Percentiles rank a stretch among this genome's conserved stretches.
phyloP scores from a whole-genome alignment of 306 rosid species.

The Trifolium fragiferum region DNA sequence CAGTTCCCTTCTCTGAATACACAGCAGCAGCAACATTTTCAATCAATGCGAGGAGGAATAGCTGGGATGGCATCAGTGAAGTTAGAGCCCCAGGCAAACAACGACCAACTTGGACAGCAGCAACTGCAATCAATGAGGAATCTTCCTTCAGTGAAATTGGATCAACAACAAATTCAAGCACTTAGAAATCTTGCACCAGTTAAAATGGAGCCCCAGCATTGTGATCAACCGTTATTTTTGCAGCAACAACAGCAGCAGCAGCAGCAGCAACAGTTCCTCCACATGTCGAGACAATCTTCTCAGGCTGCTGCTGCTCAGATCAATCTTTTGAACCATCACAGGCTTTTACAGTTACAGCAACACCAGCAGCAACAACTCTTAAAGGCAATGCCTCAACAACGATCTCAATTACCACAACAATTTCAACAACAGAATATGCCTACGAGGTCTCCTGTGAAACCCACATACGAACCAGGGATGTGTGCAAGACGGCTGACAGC shows the following conservation, averaged over 20 bases:
- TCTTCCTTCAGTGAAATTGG: constrained; percentile 75
- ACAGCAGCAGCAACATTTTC: constrained; percentile 82
- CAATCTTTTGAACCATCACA: constrained; percentile 81
- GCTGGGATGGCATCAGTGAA: constrained; percentile 76
- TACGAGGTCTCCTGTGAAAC: constrained; percentile 77
- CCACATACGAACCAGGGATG: constrained; percentile 93
- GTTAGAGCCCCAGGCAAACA: constrained; percentile 79
- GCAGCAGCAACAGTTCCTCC: constrained; percentile 66
- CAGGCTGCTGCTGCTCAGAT: constrained; percentile 93
- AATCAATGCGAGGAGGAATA: constrained; percentile 72
- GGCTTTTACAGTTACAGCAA: constrained; percentile 76
- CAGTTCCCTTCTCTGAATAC: constrained; percentile 72
- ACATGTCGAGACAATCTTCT: constrained; percentile 85
- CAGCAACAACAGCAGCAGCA: constrained; percentile 74
- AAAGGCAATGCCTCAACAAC: constrained; percentile 87
- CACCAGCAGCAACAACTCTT: constrained; percentile 89
- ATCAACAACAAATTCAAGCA: constrained; percentile 73
- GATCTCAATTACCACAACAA: constrained; percentile 81
- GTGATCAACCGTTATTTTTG: constrained; percentile 77
- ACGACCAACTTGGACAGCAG: constrained; percentile 80
- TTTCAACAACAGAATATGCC: constrained; percentile 82
- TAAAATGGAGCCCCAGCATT: constrained; percentile 78
- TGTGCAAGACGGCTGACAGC: constrained; percentile 93
- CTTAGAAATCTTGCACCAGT: constrained; percentile 64
- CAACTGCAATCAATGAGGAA: constrained; percentile 71